Base-by-base conservation (phyloP, 257 asterid species). In the Rehmannia glutinosa region DNA sequence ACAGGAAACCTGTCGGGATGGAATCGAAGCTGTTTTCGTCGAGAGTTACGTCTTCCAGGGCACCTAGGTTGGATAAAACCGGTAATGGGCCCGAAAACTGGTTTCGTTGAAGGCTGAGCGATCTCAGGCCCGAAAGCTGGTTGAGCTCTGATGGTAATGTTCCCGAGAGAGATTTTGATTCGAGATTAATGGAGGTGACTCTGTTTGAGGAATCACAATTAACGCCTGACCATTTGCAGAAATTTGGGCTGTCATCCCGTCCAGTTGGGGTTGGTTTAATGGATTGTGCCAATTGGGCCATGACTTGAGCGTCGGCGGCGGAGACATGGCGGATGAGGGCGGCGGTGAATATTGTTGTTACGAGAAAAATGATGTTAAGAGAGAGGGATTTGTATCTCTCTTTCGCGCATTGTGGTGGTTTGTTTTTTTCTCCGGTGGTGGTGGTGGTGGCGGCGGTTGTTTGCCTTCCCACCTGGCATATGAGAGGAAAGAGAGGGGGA, bases 211-310 rank as follows among this genome's bases (percentile, higher is more conserved):
- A 21, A 61, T 86, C 86, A 36, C 99, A 93, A n/a, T 56, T 21
- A 8, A 93, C 68, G 62, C 92, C 91, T 0, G 66, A 20, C 97
- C 99, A 93, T 75, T 78, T 71, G 83, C 99, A 90, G 68, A 77
- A 85, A 52, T 78, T 41, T 64, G 80, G 13, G 9, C n/a, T n/a
- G n/a, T n/a, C n/a, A n/a, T n/a, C 85, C 92, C 0, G 74, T 24
- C 98, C 98, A 92, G 6, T 83, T 0, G 92, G 96, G 63, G 83
- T 13, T 0, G 87, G 83, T 76, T 3, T 10, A 53, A 90, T 53
- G 35, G 92, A 75, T 64, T 80, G 66, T 54, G 86, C 91, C 35
- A 92, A 39, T 43, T 61, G 68, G 58, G 76, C 83, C 95, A 92
- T 86, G 72, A 90, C 63, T n/a, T 75, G 73, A 0, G 78, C 84